Base-by-base conservation (phyloP, 768 basidiomycete genomes). In the Guyanaporus albipodus region DNA sequence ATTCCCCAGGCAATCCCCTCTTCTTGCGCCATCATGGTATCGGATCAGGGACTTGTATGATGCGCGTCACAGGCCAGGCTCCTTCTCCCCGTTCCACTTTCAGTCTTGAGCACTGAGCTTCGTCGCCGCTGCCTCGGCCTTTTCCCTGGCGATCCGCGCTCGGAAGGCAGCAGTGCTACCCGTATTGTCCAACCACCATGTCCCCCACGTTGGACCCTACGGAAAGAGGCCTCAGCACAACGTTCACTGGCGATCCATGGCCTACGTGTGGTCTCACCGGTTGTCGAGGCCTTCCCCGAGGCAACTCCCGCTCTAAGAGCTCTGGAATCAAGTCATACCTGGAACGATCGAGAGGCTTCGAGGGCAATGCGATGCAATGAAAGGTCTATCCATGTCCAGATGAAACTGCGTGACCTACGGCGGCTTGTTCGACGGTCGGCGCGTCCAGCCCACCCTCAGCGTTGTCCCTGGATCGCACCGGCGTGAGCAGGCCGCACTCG, bases 81-180 rank as follows among this genome's bases (percentile, higher is more conserved):
- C 8, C 39, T 19, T 21, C 27, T n/a, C 19, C 8, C 18, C 5
- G 6, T 8, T 17, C 11, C 28, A 8, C 19, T 29, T 24, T 43
- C 48, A 4, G 24, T 29, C 14, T 49, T 23, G 18, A 43, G 37
- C 22, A n/a, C n/a, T n/a, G n/a, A n/a, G n/a, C n/a, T n/a, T n/a
- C n/a, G 28, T 42, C 2, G 48, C 41, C 22, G 54, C 35, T 3
- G 46, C 41, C 24, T 54, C 34, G 8, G 47, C 52, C 21, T 49
- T 14, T 27, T 54, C 48, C 38, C 9, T 55, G 23, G 54, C 41
- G 5, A 44, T 46, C 28, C 48, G 41, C 12, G 54, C 40, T 22
- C 54, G 44, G 12, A 50, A 50, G 21, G 43, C 41, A 19, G 54
- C 54, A 22, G 54, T 49, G 28, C 52, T 55, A 21, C 54, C 52